These are phyloP conservation scores for Domatiomyces catenatus DNA, from an alignment of 2,329 filamentous ascomycete genomes.

Conservation along the genomic window DNA sequence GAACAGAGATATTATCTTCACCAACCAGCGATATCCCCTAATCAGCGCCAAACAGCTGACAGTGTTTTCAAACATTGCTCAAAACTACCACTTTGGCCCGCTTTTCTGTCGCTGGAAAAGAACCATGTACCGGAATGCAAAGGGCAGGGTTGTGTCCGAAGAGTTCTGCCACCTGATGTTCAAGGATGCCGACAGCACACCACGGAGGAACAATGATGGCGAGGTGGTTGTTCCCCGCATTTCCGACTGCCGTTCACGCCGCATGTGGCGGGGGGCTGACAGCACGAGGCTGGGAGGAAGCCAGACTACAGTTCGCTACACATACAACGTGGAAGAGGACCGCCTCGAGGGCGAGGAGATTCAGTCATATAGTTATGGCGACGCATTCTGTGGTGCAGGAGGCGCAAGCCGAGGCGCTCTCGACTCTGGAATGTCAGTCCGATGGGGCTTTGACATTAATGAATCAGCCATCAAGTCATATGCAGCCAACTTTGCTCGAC, in stretches of 20 bases:
- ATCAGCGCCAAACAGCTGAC: slow-evolving; percentile 18
- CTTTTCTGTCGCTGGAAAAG: slow-evolving; percentile 24
- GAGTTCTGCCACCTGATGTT: neutral
- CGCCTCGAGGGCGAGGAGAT: neutral
- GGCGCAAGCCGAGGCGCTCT: slow-evolving; percentile 52
- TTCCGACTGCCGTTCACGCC: neutral
- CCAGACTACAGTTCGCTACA: neutral
- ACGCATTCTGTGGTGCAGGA: slow-evolving; percentile 59
- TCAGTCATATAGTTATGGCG: slow-evolving; percentile 48
- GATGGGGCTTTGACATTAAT: slow-evolving; percentile 51
- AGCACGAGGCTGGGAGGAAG: slow-evolving; percentile 1
- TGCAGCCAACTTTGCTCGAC: slow-evolving; percentile 37
- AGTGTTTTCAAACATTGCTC: slow-evolving; percentile 16
- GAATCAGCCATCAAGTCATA: slow-evolving; percentile 43
- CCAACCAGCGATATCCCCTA: slow-evolving; percentile 38
- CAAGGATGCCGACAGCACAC: neutral
- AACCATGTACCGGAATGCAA: slow-evolving; percentile 1
- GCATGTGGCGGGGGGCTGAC: neutral
- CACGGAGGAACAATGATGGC: neutral
- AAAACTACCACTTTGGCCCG: slow-evolving; percentile 20
- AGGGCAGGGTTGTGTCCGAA: neutral
- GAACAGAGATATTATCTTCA: slow-evolving; percentile 34
- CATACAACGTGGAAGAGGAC: neutral
- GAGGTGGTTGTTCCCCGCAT: neutral
- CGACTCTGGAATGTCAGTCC: slow-evolving; percentile 42